phyloP scores from a whole-genome alignment of 2,329 filamentous ascomycete genomes.

The Fusarium sp. region DNA sequence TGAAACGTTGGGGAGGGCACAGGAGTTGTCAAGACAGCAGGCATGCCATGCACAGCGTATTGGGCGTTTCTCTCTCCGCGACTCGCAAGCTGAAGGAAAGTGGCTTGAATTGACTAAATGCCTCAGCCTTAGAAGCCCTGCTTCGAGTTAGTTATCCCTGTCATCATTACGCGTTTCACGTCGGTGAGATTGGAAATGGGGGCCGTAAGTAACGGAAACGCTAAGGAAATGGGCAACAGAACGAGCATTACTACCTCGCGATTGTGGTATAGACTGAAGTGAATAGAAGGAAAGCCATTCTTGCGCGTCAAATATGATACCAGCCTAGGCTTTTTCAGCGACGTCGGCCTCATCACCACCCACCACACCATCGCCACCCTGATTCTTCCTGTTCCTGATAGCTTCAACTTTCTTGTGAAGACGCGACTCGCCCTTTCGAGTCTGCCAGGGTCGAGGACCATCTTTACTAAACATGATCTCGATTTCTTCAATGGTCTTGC shows the following conservation, averaged over 20 bases:
- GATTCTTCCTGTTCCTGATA: not conserved
- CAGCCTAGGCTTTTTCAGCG: not conserved
- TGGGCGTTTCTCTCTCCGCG: too few relatives aligned
- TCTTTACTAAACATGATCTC: constrained; percentile 1
- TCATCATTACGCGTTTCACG: not conserved
- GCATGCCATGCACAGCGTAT: not conserved
- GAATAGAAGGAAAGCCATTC: not conserved
- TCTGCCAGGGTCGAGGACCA: not conserved
- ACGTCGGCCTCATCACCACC: not conserved
- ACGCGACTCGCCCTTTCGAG: not conserved
- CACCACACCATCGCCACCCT: not conserved
- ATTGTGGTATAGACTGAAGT: not conserved
- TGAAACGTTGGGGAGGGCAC: not conserved
- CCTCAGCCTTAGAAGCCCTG: not conserved
- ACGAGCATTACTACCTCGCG: not conserved
- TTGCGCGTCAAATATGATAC: not conserved
- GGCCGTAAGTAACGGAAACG: not conserved
- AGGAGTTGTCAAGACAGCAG: not conserved
- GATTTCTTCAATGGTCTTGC: constrained; percentile 7
- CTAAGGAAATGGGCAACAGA: not conserved
- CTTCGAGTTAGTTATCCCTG: not conserved
- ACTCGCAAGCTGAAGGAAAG: not conserved
- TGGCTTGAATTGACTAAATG: not conserved
- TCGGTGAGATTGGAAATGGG: not conserved
- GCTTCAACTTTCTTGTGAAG: not conserved